phyloP scores from a whole-genome alignment of 78 protist species.

The Chrysochromulina tobinii region DNA sequence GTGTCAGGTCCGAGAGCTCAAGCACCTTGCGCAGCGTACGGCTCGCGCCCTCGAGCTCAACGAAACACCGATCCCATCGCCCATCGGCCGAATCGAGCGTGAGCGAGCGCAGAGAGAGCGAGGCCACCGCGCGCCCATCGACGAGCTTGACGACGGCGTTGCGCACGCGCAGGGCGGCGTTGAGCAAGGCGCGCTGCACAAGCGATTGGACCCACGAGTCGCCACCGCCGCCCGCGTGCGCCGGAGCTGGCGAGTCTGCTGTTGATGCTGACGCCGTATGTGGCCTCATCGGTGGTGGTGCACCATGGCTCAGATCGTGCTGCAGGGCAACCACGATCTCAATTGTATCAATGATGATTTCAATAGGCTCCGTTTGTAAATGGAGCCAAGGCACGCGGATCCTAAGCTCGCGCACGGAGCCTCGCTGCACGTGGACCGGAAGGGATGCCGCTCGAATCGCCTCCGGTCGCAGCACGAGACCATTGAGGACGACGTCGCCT shows the following conservation, averaged over 20 bases:
- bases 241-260: background rate
- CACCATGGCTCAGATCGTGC: background rate
- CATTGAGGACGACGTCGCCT: background rate
- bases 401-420: background rate
- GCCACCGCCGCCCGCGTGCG: background rate
- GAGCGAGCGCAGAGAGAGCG: background rate
- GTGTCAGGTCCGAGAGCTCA: background rate
- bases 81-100: background rate
- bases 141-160: background rate
- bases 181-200: background rate
- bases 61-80: background rate
- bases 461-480: background rate
- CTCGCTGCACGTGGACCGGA: background rate
- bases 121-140: background rate
- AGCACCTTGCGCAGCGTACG: background rate
- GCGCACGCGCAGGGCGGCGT: background rate
- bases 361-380: background rate
- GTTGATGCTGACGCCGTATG: background rate
- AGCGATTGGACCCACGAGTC: background rate
- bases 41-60: background rate
- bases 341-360: background rate
- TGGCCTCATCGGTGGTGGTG: background rate
- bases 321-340: background rate
- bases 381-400: background rate
- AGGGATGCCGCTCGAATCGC: background rate